phyloP scores from a whole-genome alignment of 73 alveolate genomes.

The Durusdinium trenchii region DNA sequence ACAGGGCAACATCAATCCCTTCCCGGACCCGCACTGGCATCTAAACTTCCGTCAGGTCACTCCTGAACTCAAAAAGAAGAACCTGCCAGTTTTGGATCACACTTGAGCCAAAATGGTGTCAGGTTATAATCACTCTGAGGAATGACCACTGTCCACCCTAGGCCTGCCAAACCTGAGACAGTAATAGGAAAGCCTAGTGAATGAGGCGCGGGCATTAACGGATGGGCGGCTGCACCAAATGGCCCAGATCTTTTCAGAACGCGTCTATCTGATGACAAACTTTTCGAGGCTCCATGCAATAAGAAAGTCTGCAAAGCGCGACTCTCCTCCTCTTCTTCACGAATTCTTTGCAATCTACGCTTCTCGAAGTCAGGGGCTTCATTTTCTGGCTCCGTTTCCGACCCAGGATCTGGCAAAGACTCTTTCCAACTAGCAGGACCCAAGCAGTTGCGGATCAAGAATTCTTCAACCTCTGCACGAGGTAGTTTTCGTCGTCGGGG shows the following conservation, averaged over 20 bases:
- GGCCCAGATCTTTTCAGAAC: slow-evolving; percentile 43
- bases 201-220: slow-evolving; percentile 55
- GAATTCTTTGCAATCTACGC: neutral
- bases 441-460: slow-evolving; percentile 51
- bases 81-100: no score
- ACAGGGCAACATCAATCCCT: no score
- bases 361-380: slow-evolving; percentile 72
- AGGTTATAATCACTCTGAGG: no score
- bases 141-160: no score
- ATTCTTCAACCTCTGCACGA: slow-evolving; percentile 68
- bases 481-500: slow-evolving; percentile 86
- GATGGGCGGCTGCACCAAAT: slow-evolving; percentile 84
- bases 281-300: slow-evolving; percentile 43
- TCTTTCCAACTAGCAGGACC: slow-evolving; percentile 59
- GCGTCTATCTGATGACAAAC: neutral
- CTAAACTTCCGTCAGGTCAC: no score
- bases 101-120: no score
- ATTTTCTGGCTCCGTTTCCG: slow-evolving; percentile 81
- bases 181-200: neutral
- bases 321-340: slow-evolving; percentile 50
- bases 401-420: slow-evolving; percentile 65
- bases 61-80: no score
- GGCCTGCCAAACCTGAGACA: neutral
- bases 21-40: no score
- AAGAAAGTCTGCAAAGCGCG: slow-evolving; percentile 20